Evolutionary conservation across 805 yeast species (phyloP).

Genomic region (Barnettozyma pratensis): DNA sequence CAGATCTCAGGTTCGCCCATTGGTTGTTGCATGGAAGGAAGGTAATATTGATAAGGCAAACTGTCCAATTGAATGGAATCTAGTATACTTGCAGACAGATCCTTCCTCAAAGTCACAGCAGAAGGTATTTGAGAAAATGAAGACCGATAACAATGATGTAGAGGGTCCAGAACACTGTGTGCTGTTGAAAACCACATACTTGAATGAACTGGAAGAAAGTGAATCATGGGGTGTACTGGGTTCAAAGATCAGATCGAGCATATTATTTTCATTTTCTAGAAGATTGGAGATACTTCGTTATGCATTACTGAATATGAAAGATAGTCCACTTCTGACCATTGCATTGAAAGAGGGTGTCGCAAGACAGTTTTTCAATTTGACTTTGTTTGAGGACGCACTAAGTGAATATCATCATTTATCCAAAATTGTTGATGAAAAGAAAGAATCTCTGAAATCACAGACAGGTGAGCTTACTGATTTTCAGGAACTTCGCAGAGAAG

Average conservation of each 20-base stretch:
- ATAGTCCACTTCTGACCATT: conserved; percentile 14
- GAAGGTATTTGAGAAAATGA: conserved; percentile 49
- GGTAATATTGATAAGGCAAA: conserved; percentile 31
- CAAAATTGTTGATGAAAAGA: conserved; percentile 23
- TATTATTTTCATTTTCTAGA: conserved; percentile 49
- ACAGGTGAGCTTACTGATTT: background rate
- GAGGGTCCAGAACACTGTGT: conserved; percentile 31
- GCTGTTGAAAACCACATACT: conserved; percentile 27
- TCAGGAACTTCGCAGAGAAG: background rate
- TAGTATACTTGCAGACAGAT: conserved; percentile 45
- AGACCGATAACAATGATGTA: conserved; percentile 39
- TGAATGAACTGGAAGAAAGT: conserved; percentile 29
- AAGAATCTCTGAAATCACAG: conserved; percentile 2
- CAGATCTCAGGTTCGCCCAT: conserved; percentile 73
- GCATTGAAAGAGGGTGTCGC: conserved; percentile 47
- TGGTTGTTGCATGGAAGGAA: conserved; percentile 76
- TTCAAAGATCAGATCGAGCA: conserved; percentile 40
- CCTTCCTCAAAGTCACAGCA: conserved; percentile 37
- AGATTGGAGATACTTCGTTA: conserved; percentile 28
- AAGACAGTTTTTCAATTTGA: conserved; percentile 46
- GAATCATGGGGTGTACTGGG: conserved; percentile 49
- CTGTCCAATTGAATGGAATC: conserved; percentile 55
- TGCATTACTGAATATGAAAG: conserved; percentile 1
- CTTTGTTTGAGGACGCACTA: conserved; percentile 56
- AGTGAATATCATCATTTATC: conserved; percentile 44